A percentile compares a stretch with the other conserved stretches of the same genome.
phyloP scores from a whole-genome alignment of 306 rosid genomes.

The apple (Malus domestica) region ASM211411v1 NC_041798.1:25711001-25711500 shows the following conservation, averaged over 20 bases:
- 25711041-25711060: not conserved
- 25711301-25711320: not conserved
- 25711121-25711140: constrained; percentile 78
- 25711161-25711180: constrained; percentile 13
- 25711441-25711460: not conserved
- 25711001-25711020: not conserved
- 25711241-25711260: not conserved
- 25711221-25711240: not conserved
- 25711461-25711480: not conserved
- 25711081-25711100: constrained; percentile 88
- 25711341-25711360: not conserved
- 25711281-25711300: not conserved
- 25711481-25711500: constrained; percentile 6
- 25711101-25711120: constrained; percentile 73
- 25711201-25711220: not conserved
- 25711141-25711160: constrained; percentile 50
- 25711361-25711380: not conserved
- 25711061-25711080: constrained; percentile 56
- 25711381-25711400: constrained; percentile 3
- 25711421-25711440: not conserved
- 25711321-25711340: not conserved
- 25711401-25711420: not conserved
- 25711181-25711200: not conserved
- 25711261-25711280: not conserved
- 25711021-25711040: not conserved